Conservation (phyloP, 345 rosid genomes). For the Reutealis trisperma region DNA sequence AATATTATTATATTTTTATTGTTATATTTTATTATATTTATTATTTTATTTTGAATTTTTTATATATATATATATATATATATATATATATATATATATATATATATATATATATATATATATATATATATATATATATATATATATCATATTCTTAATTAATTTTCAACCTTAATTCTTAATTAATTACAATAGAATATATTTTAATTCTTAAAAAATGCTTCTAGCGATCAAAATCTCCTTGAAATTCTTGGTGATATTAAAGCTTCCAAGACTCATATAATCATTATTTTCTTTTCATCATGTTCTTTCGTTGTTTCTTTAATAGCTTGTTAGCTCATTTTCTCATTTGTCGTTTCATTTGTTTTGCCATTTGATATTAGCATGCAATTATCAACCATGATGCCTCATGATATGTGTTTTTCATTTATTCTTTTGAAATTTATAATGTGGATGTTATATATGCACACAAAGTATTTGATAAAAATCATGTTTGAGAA, state of each 20-base stretch:
- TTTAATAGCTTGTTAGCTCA: neutral
- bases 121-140: too few species aligned
- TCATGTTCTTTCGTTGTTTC: neutral
- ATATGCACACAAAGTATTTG: slow-evolving; percentile 51
- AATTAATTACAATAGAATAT: too few species aligned
- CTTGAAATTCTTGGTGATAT: slow-evolving; percentile 43
- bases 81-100: too few species aligned
- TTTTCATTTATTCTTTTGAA: neutral
- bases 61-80: too few species aligned
- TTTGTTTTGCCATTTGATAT: neutral
- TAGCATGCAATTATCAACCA: slow-evolving; percentile 60
- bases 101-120: too few species aligned
- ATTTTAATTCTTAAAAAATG: slow-evolving; percentile 48
- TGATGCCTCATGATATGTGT: slow-evolving; percentile 63
- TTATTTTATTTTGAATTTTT: too few species aligned
- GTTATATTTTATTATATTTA: too few species aligned
- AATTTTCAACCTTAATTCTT: too few species aligned
- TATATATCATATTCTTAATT: too few species aligned
- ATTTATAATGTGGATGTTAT: neutral
- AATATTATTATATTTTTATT: too few species aligned
- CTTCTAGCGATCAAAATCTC: slow-evolving; percentile 47
- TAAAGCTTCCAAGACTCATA: slow-evolving; percentile 53
- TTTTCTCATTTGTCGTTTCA: neutral
- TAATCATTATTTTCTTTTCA: slow-evolving; percentile 4
- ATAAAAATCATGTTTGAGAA: slow-evolving; percentile 32